Evolutionary conservation across 2,329 filamentous ascomycete species (phyloP).

Genomic region (Fusarium newnesense): DNA sequence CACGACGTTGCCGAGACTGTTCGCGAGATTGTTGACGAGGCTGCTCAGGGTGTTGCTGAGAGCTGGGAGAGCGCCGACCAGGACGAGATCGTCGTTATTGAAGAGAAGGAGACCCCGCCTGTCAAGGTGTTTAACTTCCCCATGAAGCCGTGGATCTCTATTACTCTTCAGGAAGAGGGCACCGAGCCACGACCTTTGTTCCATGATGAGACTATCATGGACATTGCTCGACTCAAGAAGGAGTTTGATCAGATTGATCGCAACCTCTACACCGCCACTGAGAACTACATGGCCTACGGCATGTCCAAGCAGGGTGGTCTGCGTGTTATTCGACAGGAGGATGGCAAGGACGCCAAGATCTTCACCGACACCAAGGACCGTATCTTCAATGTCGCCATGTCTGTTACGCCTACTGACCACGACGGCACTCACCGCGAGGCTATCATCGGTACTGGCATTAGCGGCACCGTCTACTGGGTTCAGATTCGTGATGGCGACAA

Average conservation of each 20-base stretch:
- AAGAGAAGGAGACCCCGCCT: slow-evolving; percentile 71
- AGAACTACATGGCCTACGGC: slow-evolving; percentile 92
- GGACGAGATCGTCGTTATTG: slow-evolving; percentile 71
- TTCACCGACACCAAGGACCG: slow-evolving; percentile 93
- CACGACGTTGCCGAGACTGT: slow-evolving; percentile 53
- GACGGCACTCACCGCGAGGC: slow-evolving; percentile 74
- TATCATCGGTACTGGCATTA: slow-evolving; percentile 91
- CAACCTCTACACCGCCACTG: slow-evolving; percentile 88
- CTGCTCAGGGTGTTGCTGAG: slow-evolving; percentile 74
- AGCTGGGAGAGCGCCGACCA: slow-evolving; percentile 92
- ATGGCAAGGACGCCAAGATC: slow-evolving; percentile 89
- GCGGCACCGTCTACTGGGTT: slow-evolving; percentile 97
- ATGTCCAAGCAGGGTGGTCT: slow-evolving; percentile 94
- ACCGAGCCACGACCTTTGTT: slow-evolving; percentile 70
- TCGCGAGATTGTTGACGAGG: slow-evolving; percentile 55
- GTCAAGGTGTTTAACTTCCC: slow-evolving; percentile 95
- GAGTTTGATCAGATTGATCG: slow-evolving; percentile 98
- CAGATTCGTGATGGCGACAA: slow-evolving; percentile 80
- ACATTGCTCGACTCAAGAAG: slow-evolving; percentile 95
- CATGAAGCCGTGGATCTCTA: slow-evolving; percentile 94
- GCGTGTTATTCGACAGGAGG: slow-evolving; percentile 92
- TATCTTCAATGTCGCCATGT: slow-evolving; percentile 92
- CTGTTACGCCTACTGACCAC: slow-evolving; percentile 70
- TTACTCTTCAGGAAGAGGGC: slow-evolving; percentile 73
- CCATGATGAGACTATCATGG: slow-evolving; percentile 83